These are phyloP conservation scores for Wallacemonas sp. DNA, from an alignment of 208 protist species.

Conservation along the genomic window DNA sequence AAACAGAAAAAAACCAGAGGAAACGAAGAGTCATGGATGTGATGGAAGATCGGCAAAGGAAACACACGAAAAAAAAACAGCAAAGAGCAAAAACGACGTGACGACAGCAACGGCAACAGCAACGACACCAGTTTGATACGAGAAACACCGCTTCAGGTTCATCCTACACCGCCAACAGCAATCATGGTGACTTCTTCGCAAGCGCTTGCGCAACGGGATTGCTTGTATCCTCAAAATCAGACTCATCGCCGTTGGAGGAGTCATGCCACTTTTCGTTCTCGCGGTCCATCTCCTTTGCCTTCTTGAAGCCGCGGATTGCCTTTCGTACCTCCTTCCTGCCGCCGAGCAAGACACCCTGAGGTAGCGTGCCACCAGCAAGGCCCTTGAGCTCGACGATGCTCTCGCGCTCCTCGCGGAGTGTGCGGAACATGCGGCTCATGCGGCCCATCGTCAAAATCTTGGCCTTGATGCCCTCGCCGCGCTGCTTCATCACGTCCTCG, in stretches of 20 bases:
- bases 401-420: constrained; percentile 52
- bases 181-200: neutral
- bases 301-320: constrained; percentile 61
- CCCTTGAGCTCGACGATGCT: constrained; percentile 71
- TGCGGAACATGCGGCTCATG: constrained; percentile 58
- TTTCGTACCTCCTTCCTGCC: constrained; percentile 51
- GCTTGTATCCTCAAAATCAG: constrained; percentile 7
- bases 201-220: constrained; percentile 13
- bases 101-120: too few relatives aligned
- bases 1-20: too few relatives aligned
- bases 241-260: constrained; percentile 16
- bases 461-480: constrained; percentile 41
- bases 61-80: too few relatives aligned
- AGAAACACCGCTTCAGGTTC: too few relatives aligned
- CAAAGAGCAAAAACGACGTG: too few relatives aligned
- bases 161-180: too few relatives aligned
- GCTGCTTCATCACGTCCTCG: constrained; percentile 26
- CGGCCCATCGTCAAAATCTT: constrained; percentile 69
- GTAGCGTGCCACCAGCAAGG: constrained; percentile 56
- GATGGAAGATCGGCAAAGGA: too few relatives aligned
- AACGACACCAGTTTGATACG: too few relatives aligned
- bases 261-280: constrained; percentile 74
- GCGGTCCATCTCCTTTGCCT: constrained; percentile 58
- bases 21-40: neutral
- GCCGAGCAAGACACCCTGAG: constrained; percentile 57